Conservation (phyloP, 2,329 filamentous ascomycete genomes). For the Fusarium tricinctum region DNA sequence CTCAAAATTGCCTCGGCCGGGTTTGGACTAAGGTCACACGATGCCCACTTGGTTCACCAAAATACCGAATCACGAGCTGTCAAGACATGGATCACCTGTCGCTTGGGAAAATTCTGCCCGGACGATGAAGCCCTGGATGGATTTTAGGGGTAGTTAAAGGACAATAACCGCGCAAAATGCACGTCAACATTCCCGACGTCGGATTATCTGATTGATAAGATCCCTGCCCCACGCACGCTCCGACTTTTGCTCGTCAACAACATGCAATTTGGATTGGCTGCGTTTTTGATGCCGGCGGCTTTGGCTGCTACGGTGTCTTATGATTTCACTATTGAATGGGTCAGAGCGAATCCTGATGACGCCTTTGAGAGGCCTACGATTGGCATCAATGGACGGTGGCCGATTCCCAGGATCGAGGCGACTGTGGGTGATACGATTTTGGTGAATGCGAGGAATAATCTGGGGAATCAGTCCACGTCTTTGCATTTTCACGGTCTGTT, state of each 20-base stretch:
- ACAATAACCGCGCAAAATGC: conserved; percentile 14
- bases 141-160: background rate
- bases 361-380: conserved; percentile 74
- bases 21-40: conserved; percentile 36
- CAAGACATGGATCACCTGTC: conserved; percentile 14
- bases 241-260: conserved; percentile 14
- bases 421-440: conserved; percentile 73
- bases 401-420: conserved; percentile 75
- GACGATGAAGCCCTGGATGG: conserved; percentile 1
- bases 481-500: conserved; percentile 80
- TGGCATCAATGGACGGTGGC: conserved; percentile 83
- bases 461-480: conserved; percentile 74
- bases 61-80: conserved; percentile 30
- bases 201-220: conserved; percentile 43
- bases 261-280: conserved; percentile 23
- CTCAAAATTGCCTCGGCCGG: conserved; percentile 37
- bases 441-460: conserved; percentile 69
- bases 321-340: conserved; percentile 80
- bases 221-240: conserved; percentile 19
- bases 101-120: conserved; percentile 32
- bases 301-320: conserved; percentile 65
- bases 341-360: conserved; percentile 79
- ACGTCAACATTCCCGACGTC: conserved; percentile 14
- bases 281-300: conserved; percentile 21
- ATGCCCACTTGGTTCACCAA: conserved; percentile 37